Evolutionary conservation across 2,329 filamentous ascomycete species (phyloP), one percentile per base, ranked within the genome.

Genomic region (Verticillium albo-atrum): DNA sequence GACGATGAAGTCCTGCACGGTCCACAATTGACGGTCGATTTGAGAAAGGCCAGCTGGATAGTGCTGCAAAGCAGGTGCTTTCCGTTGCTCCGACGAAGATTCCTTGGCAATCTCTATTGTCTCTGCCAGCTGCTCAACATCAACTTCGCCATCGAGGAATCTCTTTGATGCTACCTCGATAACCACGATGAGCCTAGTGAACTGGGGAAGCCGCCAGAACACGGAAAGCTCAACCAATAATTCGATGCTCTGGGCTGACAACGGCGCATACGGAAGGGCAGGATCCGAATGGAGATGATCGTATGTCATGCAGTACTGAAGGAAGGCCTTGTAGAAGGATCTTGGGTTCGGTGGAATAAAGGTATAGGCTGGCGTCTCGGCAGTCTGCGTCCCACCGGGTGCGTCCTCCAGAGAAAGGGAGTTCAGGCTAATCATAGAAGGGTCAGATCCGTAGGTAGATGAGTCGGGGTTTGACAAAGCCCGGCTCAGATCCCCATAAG

Each of bases 271-370:
- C 47, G 81, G 77, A 54, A 79, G 76, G 20, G 78, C 72, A 58
- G 78, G 77, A 59, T 83, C 79, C 32, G 79, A 77, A 68, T 87
- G 83, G 59, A 86, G 75, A 60, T 83, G 80, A 66, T 88, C 85
- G 71, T 84, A 85, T 3, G 82, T 79, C 73, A 97, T 81, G 32
- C 91, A 89, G 71, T 92, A 88, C 66, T 89, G 87, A 57, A 97
- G 76, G 62, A 97, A 89, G 58, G 89, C 87, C 70, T 91, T 90
- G 76, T 96, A 97, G 70, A 90, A 93, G 9, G 86, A 83, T 67
- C 93, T 85, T 30, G 94, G 85, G 64, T 97, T 91, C 34, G 89
- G 80, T 32, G 95, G 95, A 61, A 97, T 96, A 71, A 94, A 99
- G 1, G 90, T 95, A 72, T 94, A 98, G 55, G 88, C 83, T 54